Evolutionary conservation across 805 yeast species (phyloP), one percentile per base, ranked within the genome.

Genomic region (Candida xiaguanensis): DNA sequence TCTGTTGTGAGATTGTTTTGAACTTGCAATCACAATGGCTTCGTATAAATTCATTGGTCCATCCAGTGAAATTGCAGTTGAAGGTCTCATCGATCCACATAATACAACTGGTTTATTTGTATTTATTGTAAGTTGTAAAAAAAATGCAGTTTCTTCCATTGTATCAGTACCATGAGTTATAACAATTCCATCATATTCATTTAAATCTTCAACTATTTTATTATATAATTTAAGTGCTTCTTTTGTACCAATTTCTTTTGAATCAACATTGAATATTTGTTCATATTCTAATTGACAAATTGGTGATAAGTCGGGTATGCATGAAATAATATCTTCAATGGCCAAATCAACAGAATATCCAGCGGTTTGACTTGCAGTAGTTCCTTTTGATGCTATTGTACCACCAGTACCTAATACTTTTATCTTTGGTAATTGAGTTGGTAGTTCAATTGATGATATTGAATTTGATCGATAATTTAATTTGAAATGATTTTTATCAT

Each of bases 81-180:
- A 75, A 1, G 89, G 89, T 52, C 87, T 70, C 89, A 82, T 82
- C 5, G 84, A 76, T 1, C 89, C 89, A 35, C 84, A 80, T 55
- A 82, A 62, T 4, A 80, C 86, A 38, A 82, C 74, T 3, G 85
- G 85, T 40, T 78, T 67, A 29, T 46, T 29, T 11, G 70, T 62
- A 33, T 60, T 47, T 20, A 74, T 49, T 8, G 75, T 70, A 38
- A 73, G 59, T 44, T 79, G 82, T 26, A 80, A 58, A 54, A 80
- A 80, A 52, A 80, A 79, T 0, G 84, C 77, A 6, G 86, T 79
- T 53, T 80, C 86, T 37, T 81, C 80, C 63, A 78, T 66, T 1
- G 85, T 76, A 50, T 80, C 86, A 6, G 86, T 80, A n/a, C 86
- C 86, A 54, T 80, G 86, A 1, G 85, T 80, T 27, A 80, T 74